Evolutionary conservation across 2,329 filamentous ascomycete species (phyloP), one percentile per base, ranked within the genome.

Genomic region (Chrysoporthe cubensis): DNA sequence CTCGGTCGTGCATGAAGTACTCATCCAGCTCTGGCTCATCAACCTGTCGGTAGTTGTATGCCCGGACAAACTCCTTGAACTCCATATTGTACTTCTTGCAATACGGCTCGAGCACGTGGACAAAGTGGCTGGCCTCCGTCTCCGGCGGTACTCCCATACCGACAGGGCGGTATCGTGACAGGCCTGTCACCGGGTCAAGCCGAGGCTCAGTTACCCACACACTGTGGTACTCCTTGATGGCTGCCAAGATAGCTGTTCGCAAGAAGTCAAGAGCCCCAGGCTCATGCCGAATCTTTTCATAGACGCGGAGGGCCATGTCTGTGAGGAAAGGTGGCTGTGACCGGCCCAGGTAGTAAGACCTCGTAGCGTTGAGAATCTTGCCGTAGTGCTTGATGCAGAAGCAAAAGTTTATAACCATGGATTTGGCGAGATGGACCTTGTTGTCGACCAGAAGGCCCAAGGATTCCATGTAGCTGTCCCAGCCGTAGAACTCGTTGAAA

Each of bases 401-500:
- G 79, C 93, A 96, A 79, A 98, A 98, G 82, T 99, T 97, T 74
- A 88, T 85, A 63, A 98, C 94, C 93, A 99, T 98, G 62, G 91
- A 87, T 82, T 97, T 97, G 72, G 94, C 94, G 66, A 98, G 82
- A 74, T 97, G 89, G 32, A 93, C 89, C 68, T 92, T 90, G 76
- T 96, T 92, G 76, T 95, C 93, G 73, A 93, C 88, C 68, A 98
- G 83, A 68, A 99, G 85, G 21, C 96, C 96, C 3, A 98, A 84
- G 5, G 95, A 96, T 78, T 95, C 93, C 94, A 99, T 98, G 83
- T 98, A 99, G 78, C 94, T 97, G 80, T 99, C 96, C 96, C 96
- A 99, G 59, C 95, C 95, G 77, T 99, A 99, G 32, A 99, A 81
- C 79, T 99, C 96, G 79, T 99, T 99, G 88, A 99, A 99, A 42